Conservation (phyloP, 139 green algal species). For the Edaphochlamys debaryana region DNA sequence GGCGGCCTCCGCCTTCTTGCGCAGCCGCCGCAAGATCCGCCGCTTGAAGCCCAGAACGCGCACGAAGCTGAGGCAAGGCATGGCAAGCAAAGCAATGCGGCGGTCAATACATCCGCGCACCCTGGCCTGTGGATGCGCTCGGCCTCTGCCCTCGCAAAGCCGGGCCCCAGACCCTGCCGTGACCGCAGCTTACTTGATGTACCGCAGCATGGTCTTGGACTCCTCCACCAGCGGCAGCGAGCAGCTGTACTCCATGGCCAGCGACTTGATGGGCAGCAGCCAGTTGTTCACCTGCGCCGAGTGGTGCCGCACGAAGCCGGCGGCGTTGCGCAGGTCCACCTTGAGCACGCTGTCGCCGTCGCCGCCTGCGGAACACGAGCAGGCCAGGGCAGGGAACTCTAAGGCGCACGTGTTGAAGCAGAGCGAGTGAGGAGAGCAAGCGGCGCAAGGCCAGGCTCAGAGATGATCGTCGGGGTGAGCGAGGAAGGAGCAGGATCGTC, state of each 20-base stretch:
- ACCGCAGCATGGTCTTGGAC: slow-evolving; percentile 34
- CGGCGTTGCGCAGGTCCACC: slow-evolving; percentile 74
- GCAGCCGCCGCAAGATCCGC: too few relatives aligned
- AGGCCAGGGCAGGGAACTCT: background rate
- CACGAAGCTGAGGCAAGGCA: background rate
- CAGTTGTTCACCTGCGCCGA: slow-evolving; percentile 66
- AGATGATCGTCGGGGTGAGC: too few relatives aligned
- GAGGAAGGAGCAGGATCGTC: too few relatives aligned
- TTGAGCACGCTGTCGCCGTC: slow-evolving; percentile 73
- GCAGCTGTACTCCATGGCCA: slow-evolving; percentile 4
- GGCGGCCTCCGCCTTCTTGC: too few relatives aligned
- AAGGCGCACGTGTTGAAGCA: too few relatives aligned
- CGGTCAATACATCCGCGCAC: background rate
- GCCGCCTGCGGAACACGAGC: slow-evolving; percentile 51
- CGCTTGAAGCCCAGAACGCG: slow-evolving; percentile 26
- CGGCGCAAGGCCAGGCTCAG: too few relatives aligned
- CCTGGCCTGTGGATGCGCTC: too few relatives aligned
- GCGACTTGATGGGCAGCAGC: slow-evolving; percentile 69
- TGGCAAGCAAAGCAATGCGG: background rate
- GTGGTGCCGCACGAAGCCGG: slow-evolving; percentile 77
- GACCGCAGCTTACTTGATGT: slow-evolving; percentile 35
- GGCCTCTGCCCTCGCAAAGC: too few relatives aligned
- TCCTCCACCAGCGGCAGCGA: slow-evolving; percentile 48
- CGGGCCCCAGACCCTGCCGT: too few relatives aligned
- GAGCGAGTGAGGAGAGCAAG: too few relatives aligned